Evolutionary conservation across 208 protist species (phyloP).

Genomic region (Naegleria lovaniensis): DNA sequence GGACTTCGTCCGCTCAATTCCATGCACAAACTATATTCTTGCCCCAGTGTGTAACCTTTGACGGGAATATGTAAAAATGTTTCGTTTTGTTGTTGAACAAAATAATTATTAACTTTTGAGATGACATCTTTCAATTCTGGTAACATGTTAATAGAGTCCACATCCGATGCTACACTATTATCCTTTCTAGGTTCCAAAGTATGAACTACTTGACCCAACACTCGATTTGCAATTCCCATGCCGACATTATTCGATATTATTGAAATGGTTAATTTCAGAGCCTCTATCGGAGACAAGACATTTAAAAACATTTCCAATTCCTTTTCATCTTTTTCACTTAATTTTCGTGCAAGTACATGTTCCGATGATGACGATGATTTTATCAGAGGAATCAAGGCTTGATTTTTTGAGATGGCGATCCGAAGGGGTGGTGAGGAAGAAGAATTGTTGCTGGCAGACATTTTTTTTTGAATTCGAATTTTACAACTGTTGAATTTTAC

Average conservation of each 20-base stretch:
- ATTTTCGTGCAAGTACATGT: not conserved
- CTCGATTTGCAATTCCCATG: not conserved
- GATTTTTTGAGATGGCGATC: too few species aligned
- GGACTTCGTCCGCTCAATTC: not conserved
- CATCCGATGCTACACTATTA: too few species aligned
- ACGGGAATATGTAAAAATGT: not conserved
- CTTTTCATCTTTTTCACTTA: not conserved
- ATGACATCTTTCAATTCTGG: not conserved
- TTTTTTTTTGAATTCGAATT: too few species aligned
- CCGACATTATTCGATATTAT: not conserved
- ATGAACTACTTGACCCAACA: not conserved
- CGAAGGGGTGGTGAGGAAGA: too few species aligned
- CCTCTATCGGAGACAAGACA: not conserved
- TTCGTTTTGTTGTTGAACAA: not conserved
- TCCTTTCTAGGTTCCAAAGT: not conserved
- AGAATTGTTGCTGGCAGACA: too few species aligned
- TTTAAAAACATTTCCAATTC: not conserved
- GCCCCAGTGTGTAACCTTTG: not conserved
- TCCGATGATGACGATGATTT: too few species aligned
- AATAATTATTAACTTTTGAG: not conserved
- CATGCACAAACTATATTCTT: not conserved
- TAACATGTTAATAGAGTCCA: not conserved
- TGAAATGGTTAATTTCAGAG: not conserved
- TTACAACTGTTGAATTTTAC: too few species aligned
- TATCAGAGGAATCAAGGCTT: too few species aligned